Conservation (phyloP, 495 filamentous ascomycete species). For the Mytilinidion resinicola region DNA sequence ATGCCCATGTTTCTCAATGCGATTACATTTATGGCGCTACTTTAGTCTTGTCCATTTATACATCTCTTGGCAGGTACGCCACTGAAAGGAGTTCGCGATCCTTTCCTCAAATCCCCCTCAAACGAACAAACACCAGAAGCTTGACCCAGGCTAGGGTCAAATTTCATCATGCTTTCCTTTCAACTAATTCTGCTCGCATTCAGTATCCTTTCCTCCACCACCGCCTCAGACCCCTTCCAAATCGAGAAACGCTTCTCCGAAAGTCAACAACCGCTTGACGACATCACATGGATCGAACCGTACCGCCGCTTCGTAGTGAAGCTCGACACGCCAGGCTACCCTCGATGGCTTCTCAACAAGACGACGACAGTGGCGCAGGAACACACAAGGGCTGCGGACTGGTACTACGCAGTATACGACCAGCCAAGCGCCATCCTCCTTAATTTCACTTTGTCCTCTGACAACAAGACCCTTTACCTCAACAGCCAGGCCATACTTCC, state of each 20-base stretch:
- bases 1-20: too few relatives aligned
- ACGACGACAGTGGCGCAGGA: constrained; percentile 10
- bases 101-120: too few relatives aligned
- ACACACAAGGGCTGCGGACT: background rate
- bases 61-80: too few relatives aligned
- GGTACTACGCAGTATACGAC: constrained; percentile 3
- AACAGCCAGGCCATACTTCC: constrained; percentile 16
- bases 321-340: constrained; percentile 16
- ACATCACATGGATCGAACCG: constrained; percentile 9
- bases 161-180: background rate
- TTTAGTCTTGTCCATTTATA: too few relatives aligned
- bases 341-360: constrained; percentile 18
- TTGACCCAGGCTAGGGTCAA: too few relatives aligned
- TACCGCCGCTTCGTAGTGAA: constrained; percentile 12
- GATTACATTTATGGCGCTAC: too few relatives aligned
- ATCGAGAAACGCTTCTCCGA: background rate
- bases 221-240: background rate
- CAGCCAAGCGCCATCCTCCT: constrained; percentile 15
- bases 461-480: constrained; percentile 16
- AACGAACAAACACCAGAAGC: too few relatives aligned
- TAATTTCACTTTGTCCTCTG: constrained; percentile 13
- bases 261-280: too few relatives aligned
- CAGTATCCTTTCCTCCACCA: background rate
- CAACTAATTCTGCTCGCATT: constrained; percentile 1
- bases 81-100: too few relatives aligned